Evolutionary conservation across 495 filamentous ascomycete species (phyloP).

Genomic region (Cudoniella acicularis): DNA sequence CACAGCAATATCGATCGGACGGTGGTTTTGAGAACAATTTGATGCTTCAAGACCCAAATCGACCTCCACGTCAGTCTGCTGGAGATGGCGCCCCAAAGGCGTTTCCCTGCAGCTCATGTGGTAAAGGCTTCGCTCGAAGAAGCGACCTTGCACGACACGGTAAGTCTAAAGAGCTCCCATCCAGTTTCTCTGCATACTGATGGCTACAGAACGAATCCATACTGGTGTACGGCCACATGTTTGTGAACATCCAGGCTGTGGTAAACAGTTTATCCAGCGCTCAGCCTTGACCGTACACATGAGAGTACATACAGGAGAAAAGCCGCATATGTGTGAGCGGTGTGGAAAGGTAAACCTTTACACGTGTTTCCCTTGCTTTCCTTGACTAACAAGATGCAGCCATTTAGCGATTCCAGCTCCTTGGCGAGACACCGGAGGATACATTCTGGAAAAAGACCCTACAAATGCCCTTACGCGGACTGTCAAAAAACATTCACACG

Average conservation of each 20-base stretch:
- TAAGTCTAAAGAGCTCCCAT: slow-evolving; percentile 41
- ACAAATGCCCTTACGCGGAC: slow-evolving; percentile 95
- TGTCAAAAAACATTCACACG: slow-evolving; percentile 99
- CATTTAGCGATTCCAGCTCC: slow-evolving; percentile 98
- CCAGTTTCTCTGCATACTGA: slow-evolving; percentile 26
- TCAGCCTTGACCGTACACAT: slow-evolving; percentile 96
- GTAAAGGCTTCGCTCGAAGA: slow-evolving; percentile 87
- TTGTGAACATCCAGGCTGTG: slow-evolving; percentile 84
- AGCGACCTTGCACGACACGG: slow-evolving; percentile 95
- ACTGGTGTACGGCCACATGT: slow-evolving; percentile 88
- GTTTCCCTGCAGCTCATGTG: slow-evolving; percentile 87
- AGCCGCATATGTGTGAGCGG: slow-evolving; percentile 95
- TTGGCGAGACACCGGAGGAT: slow-evolving; percentile 90
- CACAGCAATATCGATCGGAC: slow-evolving; percentile 44
- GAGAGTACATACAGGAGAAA: slow-evolving; percentile 95
- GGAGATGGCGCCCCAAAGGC: slow-evolving; percentile 51
- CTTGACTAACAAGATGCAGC: slow-evolving; percentile 55
- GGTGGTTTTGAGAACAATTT: slow-evolving; percentile 30
- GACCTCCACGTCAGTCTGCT: slow-evolving; percentile 16
- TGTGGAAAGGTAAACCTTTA: slow-evolving; percentile 97
- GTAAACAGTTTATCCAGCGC: slow-evolving; percentile 95
- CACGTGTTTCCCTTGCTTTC: too few relatives aligned
- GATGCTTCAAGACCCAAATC: slow-evolving; percentile 23
- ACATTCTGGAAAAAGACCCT: slow-evolving; percentile 92
- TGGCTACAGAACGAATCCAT: slow-evolving; percentile 80